Evolutionary conservation across 495 filamentous ascomycete genomes (phyloP).

Genomic region (Patellaria atrata): DNA sequence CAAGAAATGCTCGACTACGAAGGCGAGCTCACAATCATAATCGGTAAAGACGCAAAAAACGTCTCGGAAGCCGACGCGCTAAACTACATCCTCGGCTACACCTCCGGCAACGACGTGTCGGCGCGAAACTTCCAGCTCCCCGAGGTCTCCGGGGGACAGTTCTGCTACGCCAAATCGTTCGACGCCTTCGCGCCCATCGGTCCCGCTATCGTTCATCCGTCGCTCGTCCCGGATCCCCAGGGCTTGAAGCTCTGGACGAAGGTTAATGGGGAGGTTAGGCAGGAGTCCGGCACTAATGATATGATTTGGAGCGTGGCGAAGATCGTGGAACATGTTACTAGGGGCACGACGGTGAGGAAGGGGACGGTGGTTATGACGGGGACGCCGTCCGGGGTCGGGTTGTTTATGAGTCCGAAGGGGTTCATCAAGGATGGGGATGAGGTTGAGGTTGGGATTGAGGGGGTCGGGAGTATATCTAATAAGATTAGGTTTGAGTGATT

Average conservation of each 20-base stretch:
- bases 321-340: conserved; percentile 22
- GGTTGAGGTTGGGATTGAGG: conserved; percentile 25
- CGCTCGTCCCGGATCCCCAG: conserved; percentile 19
- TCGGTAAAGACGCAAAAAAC: conserved; percentile 26
- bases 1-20: conserved; percentile 23
- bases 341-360: conserved; percentile 26
- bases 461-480: conserved; percentile 24
- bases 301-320: conserved; percentile 25
- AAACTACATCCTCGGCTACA: conserved; percentile 33
- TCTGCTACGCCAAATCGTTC: conserved; percentile 33
- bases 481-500: conserved; percentile 24
- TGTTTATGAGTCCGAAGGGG: conserved; percentile 23
- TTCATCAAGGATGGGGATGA: conserved; percentile 30
- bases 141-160: conserved; percentile 28
- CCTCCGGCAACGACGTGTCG: conserved; percentile 34
- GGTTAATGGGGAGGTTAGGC: conserved; percentile 30
- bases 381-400: conserved; percentile 29
- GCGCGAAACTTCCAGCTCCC: conserved; percentile 31
- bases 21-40: conserved; percentile 29
- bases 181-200: conserved; percentile 36
- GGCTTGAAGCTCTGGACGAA: conserved; percentile 21
- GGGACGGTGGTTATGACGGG: conserved; percentile 31
- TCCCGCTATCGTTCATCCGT: conserved; percentile 24
- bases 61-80: conserved; percentile 22
- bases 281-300: conserved; percentile 23